Conservation (phyloP, 106 monocot species). For the Allium cepa region DNA sequence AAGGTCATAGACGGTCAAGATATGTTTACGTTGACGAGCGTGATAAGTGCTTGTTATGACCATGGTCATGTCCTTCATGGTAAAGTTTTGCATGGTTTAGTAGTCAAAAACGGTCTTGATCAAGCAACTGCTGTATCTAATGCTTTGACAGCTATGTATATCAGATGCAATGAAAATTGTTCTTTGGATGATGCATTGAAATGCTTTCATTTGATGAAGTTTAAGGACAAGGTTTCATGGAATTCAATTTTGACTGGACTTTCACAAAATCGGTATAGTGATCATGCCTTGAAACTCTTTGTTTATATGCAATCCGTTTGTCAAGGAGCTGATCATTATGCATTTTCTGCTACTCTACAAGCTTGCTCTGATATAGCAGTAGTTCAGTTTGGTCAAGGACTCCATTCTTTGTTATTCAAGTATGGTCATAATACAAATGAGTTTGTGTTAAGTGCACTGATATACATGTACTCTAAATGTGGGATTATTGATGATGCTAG, state of each 20-base stretch:
- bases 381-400: constrained; percentile 51
- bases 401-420: constrained; percentile 40
- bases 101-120: constrained; percentile 39
- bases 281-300: constrained; percentile 66
- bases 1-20: constrained; percentile 24
- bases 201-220: constrained; percentile 43
- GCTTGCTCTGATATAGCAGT: constrained; percentile 71
- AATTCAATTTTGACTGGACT: constrained; percentile 67
- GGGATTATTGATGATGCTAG: constrained; percentile 54
- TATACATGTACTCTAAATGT: constrained; percentile 74
- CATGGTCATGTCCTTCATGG: constrained; percentile 19
- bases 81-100: constrained; percentile 40
- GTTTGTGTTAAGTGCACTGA: constrained; percentile 67
- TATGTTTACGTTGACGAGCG: constrained; percentile 58
- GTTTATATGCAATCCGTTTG: constrained; percentile 29
- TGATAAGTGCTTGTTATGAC: constrained; percentile 48
- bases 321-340: constrained; percentile 38
- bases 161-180: constrained; percentile 19
- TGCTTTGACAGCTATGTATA: constrained; percentile 63
- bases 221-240: constrained; percentile 61
- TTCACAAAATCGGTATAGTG: constrained; percentile 42
- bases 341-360: constrained; percentile 53
- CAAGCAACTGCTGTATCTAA: constrained; percentile 31
- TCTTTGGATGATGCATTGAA: constrained; percentile 45
- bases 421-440: constrained; percentile 44